These are phyloP conservation scores for Astragalus glycyphyllos DNA, from an alignment of 306 rosid species.

Conservation along the genomic window DNA sequence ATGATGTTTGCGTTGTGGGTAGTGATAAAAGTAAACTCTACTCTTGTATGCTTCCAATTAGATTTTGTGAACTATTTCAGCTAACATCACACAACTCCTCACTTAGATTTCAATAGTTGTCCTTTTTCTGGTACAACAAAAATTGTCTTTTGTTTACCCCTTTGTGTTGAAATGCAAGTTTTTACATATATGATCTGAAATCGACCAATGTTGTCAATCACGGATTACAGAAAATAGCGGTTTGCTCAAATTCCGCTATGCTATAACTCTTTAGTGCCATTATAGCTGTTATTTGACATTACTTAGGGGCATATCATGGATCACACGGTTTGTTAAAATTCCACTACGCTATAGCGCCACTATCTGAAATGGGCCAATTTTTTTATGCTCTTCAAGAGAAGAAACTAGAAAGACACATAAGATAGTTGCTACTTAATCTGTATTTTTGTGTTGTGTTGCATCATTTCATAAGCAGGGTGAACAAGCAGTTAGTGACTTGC, in stretches of 20 bases:
- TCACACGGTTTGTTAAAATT: too few relatives aligned
- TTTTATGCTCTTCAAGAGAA: conserved; percentile 22
- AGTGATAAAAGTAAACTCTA: not conserved
- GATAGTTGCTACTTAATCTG: not conserved
- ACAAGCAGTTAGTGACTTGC: conserved; percentile 43
- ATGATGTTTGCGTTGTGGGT: conserved; percentile 5
- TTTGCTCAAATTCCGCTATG: too few relatives aligned
- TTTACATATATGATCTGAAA: not conserved
- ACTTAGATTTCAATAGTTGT: conserved; percentile 5
- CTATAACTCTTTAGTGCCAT: too few relatives aligned
- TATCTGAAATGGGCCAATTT: not conserved
- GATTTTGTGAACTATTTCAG: conserved; percentile 27
- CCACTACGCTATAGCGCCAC: too few relatives aligned
- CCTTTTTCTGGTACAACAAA: not conserved
- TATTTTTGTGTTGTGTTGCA: conserved; percentile 12
- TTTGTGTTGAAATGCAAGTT: conserved; percentile 16
- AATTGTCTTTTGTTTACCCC: conserved; percentile 9
- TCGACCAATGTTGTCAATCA: too few relatives aligned
- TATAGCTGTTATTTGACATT: too few relatives aligned
- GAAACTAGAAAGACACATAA: not conserved
- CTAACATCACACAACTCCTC: not conserved
- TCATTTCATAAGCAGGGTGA: conserved; percentile 46
- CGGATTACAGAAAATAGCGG: too few relatives aligned
- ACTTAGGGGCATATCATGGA: too few relatives aligned
- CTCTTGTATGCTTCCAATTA: not conserved